phyloP scores from a whole-genome alignment of 345 rosid genomes.

The Populus alba region DNA sequence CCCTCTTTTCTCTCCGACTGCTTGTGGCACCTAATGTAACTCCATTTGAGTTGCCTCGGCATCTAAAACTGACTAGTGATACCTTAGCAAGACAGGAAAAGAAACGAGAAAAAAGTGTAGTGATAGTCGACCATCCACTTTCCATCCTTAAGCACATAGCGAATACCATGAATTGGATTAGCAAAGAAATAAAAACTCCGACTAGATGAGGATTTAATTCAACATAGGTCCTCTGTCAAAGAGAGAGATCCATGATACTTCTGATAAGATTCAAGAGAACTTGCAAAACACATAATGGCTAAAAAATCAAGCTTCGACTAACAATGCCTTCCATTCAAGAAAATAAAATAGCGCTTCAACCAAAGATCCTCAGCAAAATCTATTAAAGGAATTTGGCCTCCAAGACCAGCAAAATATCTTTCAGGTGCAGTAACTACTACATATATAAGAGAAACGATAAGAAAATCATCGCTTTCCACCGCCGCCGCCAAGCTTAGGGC shows the following conservation, averaged over 20 bases:
- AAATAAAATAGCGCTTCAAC: background rate
- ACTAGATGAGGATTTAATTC: background rate
- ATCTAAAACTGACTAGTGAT: background rate
- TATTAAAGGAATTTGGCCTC: background rate
- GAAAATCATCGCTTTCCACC: constrained; percentile 66
- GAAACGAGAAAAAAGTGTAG: background rate
- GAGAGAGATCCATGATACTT: no score
- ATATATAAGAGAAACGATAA: no score
- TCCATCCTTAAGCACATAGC: background rate
- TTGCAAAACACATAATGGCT: background rate
- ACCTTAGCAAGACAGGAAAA: background rate
- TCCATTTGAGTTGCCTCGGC: background rate
- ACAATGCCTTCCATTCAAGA: background rate
- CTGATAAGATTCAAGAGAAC: background rate
- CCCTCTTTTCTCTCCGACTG: background rate
- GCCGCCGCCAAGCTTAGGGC: constrained; percentile 69
- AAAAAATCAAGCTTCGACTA: background rate
- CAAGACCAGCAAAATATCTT: background rate
- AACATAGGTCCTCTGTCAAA: no score
- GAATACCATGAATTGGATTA: no score
- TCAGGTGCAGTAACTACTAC: background rate
- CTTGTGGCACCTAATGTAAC: background rate
- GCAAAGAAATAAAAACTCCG: background rate
- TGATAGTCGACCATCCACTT: background rate
- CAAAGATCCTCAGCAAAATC: background rate